Percentiles rank a stretch among this genome's conserved stretches.
These are phyloP conservation scores for Cutaneotrichosporon sp. DNA, from an alignment of 1,284 basidiomycete genomes.

Conservation along the genomic window DNA sequence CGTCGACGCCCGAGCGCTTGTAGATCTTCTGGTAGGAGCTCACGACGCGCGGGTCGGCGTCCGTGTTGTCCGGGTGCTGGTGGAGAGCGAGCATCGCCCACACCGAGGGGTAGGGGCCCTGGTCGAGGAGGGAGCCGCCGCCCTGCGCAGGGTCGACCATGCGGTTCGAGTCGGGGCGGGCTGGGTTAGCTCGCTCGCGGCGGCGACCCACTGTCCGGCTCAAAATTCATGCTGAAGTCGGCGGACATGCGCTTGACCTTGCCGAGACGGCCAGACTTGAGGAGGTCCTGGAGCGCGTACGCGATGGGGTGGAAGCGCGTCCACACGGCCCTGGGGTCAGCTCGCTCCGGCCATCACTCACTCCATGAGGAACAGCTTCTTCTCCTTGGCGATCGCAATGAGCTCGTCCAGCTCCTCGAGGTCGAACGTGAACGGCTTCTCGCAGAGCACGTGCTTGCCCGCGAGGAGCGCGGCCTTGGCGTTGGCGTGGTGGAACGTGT, in stretches of 20 bases:
- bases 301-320: constrained; percentile 54
- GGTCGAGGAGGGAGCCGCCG: constrained; percentile 81
- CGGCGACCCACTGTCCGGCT: constrained; percentile 70
- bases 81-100: constrained; percentile 81
- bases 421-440: constrained; percentile 65
- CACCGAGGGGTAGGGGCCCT: constrained; percentile 78
- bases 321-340: constrained; percentile 48
- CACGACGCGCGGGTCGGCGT: constrained; percentile 60
- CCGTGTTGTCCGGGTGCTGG: constrained; percentile 66
- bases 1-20: constrained; percentile 76
- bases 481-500: constrained; percentile 79
- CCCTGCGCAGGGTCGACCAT: constrained; percentile 78
- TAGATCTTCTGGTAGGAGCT: constrained; percentile 54
- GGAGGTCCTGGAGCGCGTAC: constrained; percentile 47
- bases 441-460: constrained; percentile 82
- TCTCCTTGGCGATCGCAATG: constrained; percentile 69
- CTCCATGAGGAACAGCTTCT: constrained; percentile 85
- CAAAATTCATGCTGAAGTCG: constrained; percentile 72
- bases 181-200: no score
- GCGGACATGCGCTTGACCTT: constrained; percentile 58
- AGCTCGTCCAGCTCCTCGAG: constrained; percentile 61
- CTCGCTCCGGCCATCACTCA: constrained; percentile 58
- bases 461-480: constrained; percentile 73
- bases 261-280: constrained; percentile 50
- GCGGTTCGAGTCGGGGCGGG: constrained; percentile 58